phyloP scores from a whole-genome alignment of 2,329 filamentous ascomycete genomes.

The Aureobasidium sp. region DNA sequence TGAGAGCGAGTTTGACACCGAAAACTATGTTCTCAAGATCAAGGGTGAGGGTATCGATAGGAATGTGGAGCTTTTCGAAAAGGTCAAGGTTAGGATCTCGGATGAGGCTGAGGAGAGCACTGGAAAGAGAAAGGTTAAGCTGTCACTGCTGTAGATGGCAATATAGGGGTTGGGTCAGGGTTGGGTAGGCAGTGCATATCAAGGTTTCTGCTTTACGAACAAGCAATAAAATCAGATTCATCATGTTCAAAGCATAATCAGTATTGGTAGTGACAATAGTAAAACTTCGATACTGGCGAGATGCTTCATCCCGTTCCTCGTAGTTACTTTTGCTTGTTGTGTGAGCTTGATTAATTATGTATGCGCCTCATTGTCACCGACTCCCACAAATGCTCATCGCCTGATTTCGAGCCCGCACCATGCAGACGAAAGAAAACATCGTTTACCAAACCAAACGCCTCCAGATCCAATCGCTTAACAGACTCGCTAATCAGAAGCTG shows the following conservation, averaged over 20 bases:
- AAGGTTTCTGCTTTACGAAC: not conserved
- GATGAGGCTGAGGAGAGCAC: constrained; percentile 92
- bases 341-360: no score
- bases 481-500: not conserved
- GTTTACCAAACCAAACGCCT: no score
- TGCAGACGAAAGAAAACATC: no score
- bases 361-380: no score
- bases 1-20: constrained; percentile 73
- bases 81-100: constrained; percentile 78
- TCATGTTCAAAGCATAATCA: no score
- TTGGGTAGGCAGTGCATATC: not conserved
- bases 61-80: constrained; percentile 76
- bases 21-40: constrained; percentile 67
- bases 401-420: no score
- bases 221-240: not conserved
- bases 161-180: not conserved
- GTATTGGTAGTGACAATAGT: no score
- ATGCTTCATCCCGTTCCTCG: no score
- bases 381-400: no score
- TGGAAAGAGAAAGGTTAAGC: constrained; percentile 86
- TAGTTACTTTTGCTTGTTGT: no score
- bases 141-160: constrained; percentile 41
- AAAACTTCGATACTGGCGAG: no score
- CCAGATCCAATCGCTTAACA: no score
- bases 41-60: constrained; percentile 39